phyloP scores from a whole-genome alignment of 2,329 filamentous ascomycete species.

The Fusarium irregulare region DNA sequence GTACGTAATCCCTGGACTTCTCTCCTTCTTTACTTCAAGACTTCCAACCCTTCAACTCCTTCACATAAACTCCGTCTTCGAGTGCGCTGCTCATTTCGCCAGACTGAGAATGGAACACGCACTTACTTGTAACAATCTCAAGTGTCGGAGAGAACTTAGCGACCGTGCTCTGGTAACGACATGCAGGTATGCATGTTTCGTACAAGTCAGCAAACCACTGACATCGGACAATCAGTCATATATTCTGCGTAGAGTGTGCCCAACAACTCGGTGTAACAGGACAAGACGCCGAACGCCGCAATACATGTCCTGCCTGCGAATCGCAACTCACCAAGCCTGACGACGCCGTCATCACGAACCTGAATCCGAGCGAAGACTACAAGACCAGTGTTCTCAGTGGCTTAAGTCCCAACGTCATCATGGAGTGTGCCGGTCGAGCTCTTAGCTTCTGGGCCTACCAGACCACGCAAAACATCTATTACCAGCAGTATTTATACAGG shows the following conservation, averaged over 20 bases:
- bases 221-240: conserved; percentile 68
- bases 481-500: conserved; percentile 80
- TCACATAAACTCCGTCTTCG: background rate
- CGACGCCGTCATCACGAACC: conserved; percentile 76
- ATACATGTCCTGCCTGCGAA: conserved; percentile 80
- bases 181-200: conserved; percentile 71
- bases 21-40: background rate
- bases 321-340: conserved; percentile 75
- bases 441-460: conserved; percentile 91
- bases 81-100: background rate
- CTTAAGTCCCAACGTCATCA: conserved; percentile 81
- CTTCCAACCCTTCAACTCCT: background rate
- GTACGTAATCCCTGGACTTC: background rate
- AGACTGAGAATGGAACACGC: conserved; percentile 72
- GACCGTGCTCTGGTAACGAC: conserved; percentile 86
- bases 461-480: conserved; percentile 81
- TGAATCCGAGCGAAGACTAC: conserved; percentile 88
- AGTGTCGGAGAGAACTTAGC: conserved; percentile 76
- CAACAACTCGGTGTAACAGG: conserved; percentile 70
- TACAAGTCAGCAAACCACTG: background rate
- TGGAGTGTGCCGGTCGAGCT: conserved; percentile 85
- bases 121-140: conserved; percentile 82
- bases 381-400: conserved; percentile 89
- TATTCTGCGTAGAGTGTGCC: conserved; percentile 84
- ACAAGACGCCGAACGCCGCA: conserved; percentile 49